These are phyloP conservation scores for Erodium moschatum DNA, from an alignment of 441 rosid species.

Conservation along the genomic window DNA sequence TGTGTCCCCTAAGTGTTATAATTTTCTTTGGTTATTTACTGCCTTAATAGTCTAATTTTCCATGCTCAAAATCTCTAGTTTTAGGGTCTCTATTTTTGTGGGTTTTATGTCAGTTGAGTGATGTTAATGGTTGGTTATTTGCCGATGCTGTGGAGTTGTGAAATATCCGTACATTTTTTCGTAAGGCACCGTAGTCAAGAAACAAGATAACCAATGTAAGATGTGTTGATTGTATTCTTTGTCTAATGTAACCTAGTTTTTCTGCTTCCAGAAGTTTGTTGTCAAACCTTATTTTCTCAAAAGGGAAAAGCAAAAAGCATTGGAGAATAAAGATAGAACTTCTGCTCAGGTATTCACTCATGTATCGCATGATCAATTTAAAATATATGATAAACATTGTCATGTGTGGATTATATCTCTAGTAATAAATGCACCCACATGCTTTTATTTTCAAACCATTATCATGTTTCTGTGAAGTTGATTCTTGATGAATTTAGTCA, in stretches of 20 bases:
- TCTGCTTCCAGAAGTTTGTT: constrained; percentile 51
- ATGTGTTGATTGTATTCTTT: constrained; percentile 4
- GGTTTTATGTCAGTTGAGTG: background rate
- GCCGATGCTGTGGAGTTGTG: constrained; percentile 1
- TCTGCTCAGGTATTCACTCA: constrained; percentile 54
- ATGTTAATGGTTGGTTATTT: background rate
- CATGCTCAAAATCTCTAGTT: background rate
- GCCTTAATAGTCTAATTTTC: background rate
- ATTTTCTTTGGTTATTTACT: background rate
- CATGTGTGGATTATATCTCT: constrained; percentile 9
- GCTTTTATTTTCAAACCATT: background rate
- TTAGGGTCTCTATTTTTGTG: background rate
- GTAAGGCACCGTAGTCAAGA: background rate
- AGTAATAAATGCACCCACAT: background rate
- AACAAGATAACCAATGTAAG: constrained; percentile 2
- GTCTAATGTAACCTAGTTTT: constrained; percentile 11
- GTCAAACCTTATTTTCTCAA: constrained; percentile 62
- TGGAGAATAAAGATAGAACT: constrained; percentile 61
- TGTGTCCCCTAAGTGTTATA: background rate
- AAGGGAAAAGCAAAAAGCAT: constrained; percentile 64
- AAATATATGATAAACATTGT: constrained; percentile 6
- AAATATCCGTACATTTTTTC: background rate
- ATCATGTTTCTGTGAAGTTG: background rate
- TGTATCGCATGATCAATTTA: constrained; percentile 1
- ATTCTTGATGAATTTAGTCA: background rate